Conservation (phyloP, 352 stramenopile species). For the Phytopythium cucurbitacearum region DNA sequence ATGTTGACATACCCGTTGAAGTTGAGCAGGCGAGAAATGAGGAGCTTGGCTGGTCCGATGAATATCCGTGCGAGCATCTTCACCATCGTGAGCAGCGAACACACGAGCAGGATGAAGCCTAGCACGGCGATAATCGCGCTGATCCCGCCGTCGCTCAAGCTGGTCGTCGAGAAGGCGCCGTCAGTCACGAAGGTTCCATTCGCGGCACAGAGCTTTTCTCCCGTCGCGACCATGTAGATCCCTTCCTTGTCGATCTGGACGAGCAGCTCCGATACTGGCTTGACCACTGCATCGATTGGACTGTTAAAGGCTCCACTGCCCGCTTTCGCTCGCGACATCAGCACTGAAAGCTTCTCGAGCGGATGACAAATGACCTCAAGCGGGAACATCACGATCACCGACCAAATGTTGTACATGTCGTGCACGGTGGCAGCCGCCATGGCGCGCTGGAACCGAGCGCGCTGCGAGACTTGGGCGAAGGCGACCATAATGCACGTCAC, state of each 20-base stretch:
- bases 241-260: constrained; percentile 30
- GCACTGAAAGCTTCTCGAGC: constrained; percentile 51
- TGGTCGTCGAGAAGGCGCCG: constrained; percentile 26
- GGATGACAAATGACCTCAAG: constrained; percentile 59
- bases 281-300: constrained; percentile 38
- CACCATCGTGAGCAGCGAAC: constrained; percentile 39
- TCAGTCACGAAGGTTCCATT: constrained; percentile 29
- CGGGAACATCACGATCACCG: constrained; percentile 69
- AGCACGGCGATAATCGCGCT: constrained; percentile 42
- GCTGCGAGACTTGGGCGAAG: constrained; percentile 81
- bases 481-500: constrained; percentile 91
- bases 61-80: constrained; percentile 65
- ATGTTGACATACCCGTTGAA: constrained; percentile 90
- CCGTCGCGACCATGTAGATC: constrained; percentile 33
- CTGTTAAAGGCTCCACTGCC: constrained; percentile 31
- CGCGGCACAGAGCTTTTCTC: constrained; percentile 19
- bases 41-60: constrained; percentile 72
- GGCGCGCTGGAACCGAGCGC: constrained; percentile 55
- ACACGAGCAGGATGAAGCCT: constrained; percentile 43
- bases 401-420: constrained; percentile 89
- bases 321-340: constrained; percentile 31
- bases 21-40: constrained; percentile 86
- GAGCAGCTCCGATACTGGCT: constrained; percentile 27
- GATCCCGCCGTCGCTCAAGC: constrained; percentile 35
- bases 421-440: constrained; percentile 54